A percentile compares a stretch with the other conserved stretches of the same genome.
These are phyloP conservation scores for Plantago major DNA, from an alignment of 257 asterid genomes.

Conservation along the genomic window DNA sequence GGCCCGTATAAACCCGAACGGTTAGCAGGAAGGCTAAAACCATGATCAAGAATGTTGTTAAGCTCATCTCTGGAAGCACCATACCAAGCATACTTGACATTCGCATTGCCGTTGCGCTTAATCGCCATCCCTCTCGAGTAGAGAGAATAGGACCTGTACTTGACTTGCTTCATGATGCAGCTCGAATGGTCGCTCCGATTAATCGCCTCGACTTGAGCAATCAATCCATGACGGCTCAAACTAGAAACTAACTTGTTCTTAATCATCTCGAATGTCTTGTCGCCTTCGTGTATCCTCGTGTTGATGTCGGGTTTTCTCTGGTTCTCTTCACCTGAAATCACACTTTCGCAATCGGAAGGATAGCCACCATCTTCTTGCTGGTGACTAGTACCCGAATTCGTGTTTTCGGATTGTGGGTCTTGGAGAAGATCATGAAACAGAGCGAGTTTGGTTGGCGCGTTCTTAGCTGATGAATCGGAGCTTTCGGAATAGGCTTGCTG, in stretches of 20 bases:
- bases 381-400: slow-evolving; percentile 2
- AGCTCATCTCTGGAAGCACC: slow-evolving; percentile 46
- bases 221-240: slow-evolving; percentile 23
- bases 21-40: slow-evolving; percentile 29
- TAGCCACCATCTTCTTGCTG: slow-evolving; percentile 15
- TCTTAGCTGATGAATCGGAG: neutral
- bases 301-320: neutral
- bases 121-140: slow-evolving; percentile 38
- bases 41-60: slow-evolving; percentile 25
- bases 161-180: slow-evolving; percentile 26
- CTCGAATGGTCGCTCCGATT: slow-evolving; percentile 22
- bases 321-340: slow-evolving; percentile 28
- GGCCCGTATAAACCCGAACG: slow-evolving; percentile 18
- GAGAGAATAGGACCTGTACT: slow-evolving; percentile 27
- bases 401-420: neutral
- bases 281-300: slow-evolving; percentile 22
- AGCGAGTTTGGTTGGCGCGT: slow-evolving; percentile 1
- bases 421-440: slow-evolving; percentile 27
- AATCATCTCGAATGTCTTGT: slow-evolving; percentile 26
- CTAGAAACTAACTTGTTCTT: slow-evolving; percentile 31
- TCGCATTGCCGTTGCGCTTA: slow-evolving; percentile 40
- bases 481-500: neutral
- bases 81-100: slow-evolving; percentile 51
- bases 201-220: slow-evolving; percentile 29
- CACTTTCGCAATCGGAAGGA: slow-evolving; percentile 53